Conservation (phyloP, 2,329 filamentous ascomycete genomes). For the Penicillium sp. region DNA sequence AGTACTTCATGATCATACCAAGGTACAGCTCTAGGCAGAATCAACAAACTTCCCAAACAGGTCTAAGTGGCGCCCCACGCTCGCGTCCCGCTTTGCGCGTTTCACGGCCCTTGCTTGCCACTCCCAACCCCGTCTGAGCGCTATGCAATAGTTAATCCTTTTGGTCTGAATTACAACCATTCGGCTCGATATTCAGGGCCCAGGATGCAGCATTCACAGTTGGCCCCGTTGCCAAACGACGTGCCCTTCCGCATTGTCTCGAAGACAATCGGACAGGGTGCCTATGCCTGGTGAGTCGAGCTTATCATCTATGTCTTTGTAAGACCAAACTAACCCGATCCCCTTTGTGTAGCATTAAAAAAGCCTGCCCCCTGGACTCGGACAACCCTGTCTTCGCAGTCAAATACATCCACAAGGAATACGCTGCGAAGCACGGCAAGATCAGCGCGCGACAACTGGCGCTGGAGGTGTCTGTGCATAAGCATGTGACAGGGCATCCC, state of each 20-base stretch:
- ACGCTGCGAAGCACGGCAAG: constrained; percentile 84
- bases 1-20: background rate
- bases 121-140: background rate
- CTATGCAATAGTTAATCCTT: background rate
- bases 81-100: constrained; percentile 8
- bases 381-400: constrained; percentile 84
- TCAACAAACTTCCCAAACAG: constrained; percentile 17
- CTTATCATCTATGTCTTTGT: background rate
- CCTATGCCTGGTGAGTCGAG: constrained; percentile 80
- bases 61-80: constrained; percentile 6
- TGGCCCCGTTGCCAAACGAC: constrained; percentile 78
- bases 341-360: constrained; percentile 70
- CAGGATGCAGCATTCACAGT: constrained; percentile 72
- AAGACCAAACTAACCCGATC: background rate
- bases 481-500: constrained; percentile 80
- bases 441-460: constrained; percentile 85
- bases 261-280: constrained; percentile 92
- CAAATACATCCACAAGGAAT: constrained; percentile 98
- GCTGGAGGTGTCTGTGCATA: constrained; percentile 89
- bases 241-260: constrained; percentile 94
- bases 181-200: constrained; percentile 12
- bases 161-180: background rate
- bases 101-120: constrained; percentile 2
- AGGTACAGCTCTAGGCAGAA: background rate
- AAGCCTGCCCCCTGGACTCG: constrained; percentile 73